A percentile compares a stretch with the other conserved stretches of the same genome.
Evolutionary conservation across 202 grass and related monocot genomes (phyloP).

Genomic region (Panicum virgatum): DNA sequence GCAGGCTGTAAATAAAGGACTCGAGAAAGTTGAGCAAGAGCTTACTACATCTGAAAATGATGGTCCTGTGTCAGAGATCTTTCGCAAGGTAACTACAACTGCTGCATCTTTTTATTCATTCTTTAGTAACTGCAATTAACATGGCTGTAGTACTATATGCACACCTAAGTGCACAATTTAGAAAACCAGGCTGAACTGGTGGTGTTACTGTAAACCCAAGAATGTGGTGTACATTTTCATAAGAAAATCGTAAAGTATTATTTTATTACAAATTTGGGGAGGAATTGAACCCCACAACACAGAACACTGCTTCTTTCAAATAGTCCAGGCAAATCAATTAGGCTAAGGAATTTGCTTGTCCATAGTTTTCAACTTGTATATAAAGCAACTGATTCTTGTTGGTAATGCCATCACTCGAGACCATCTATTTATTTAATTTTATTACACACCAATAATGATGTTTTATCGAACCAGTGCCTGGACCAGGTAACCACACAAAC

Average conservation of each 20-base stretch:
- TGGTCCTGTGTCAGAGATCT: conserved; percentile 82
- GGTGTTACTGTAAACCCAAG: not conserved
- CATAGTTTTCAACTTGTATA: not conserved
- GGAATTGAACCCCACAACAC: not conserved
- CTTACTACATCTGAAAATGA: conserved; percentile 94
- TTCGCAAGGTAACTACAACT: conserved; percentile 57
- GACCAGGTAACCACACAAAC: not conserved
- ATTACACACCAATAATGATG: not conserved
- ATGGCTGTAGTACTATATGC: not conserved
- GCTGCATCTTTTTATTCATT: conserved; percentile 10
- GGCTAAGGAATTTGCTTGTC: not conserved
- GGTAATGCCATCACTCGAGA: not conserved
- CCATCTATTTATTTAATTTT: not conserved
- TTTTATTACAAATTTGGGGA: not conserved
- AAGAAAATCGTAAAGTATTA: conserved; percentile 1
- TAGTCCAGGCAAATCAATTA: not conserved
- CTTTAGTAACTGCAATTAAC: conserved; percentile 23
- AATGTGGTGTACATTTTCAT: too few relatives aligned
- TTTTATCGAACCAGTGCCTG: not conserved
- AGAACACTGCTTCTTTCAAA: not conserved
- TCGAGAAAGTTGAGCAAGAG: conserved; percentile 99
- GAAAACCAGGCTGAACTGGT: not conserved
- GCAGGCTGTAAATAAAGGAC: conserved; percentile 97
- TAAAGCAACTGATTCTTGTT: not conserved
- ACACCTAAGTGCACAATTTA: not conserved